These are phyloP conservation scores for Nannizzia gypsea DNA, from an alignment of 2,329 filamentous ascomycete species.

Conservation along the genomic window DNA sequence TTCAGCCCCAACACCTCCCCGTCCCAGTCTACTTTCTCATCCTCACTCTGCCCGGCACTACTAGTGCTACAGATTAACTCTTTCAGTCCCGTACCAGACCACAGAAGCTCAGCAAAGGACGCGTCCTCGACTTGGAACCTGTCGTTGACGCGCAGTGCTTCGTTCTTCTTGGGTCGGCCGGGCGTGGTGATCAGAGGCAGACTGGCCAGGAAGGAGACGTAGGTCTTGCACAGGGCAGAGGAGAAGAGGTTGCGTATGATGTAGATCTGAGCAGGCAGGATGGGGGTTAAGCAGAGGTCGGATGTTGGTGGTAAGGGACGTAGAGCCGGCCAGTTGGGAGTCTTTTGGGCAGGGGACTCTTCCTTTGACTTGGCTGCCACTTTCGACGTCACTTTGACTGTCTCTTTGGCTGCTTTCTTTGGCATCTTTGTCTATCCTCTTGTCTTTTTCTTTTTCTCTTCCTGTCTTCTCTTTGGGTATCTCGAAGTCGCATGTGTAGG, in stretches of 20 bases:
- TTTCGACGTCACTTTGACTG: too few relatives aligned
- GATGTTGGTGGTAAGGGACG: constrained; percentile 55
- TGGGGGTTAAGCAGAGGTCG: constrained; percentile 49
- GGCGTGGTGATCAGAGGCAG: constrained; percentile 68
- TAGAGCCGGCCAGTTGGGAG: constrained; percentile 31
- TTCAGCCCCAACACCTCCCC: constrained; percentile 75
- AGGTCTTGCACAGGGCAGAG: constrained; percentile 59
- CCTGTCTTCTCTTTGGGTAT: background rate
- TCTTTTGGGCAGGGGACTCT: background rate
- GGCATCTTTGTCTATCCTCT: background rate
- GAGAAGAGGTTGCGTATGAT: constrained; percentile 66
- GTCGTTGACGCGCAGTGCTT: constrained; percentile 79
- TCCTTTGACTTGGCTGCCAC: background rate
- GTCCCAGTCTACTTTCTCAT: constrained; percentile 48
- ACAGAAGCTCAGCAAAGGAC: constrained; percentile 61
- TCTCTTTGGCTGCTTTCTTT: too few relatives aligned
- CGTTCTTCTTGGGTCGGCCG: constrained; percentile 62
- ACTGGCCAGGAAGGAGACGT: constrained; percentile 59
- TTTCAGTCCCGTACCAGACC: constrained; percentile 63
- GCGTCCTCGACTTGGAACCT: constrained; percentile 72
- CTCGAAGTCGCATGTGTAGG: too few relatives aligned
- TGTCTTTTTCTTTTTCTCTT: background rate
- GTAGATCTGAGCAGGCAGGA: constrained; percentile 56
- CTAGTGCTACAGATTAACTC: constrained; percentile 40
- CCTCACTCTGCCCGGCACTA: background rate